A percentile compares a stretch with the other conserved stretches of the same genome.
These are phyloP conservation scores for Neurospora sublineolata DNA, from an alignment of 495 filamentous ascomycete genomes.

Conservation along the genomic window DNA sequence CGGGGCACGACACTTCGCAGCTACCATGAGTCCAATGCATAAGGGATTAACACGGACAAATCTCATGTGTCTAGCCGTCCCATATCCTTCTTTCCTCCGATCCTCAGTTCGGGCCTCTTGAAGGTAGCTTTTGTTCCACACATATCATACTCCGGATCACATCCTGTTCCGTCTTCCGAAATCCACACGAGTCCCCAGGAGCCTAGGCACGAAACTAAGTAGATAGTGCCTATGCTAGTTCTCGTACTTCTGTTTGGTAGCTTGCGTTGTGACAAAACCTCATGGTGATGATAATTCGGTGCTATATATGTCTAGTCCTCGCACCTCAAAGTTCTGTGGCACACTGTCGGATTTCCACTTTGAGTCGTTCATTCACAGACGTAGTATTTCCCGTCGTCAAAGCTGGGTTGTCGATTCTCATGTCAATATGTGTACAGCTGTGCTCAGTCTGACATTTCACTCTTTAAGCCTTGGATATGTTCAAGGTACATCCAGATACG, in stretches of 20 bases:
- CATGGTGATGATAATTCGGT: background rate
- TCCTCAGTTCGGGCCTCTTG: background rate
- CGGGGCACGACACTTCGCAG: background rate
- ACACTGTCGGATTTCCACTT: constrained; percentile 5
- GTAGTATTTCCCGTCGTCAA: constrained; percentile 13
- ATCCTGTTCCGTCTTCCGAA: background rate
- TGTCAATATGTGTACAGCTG: background rate
- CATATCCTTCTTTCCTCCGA: background rate
- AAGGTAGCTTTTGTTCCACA: background rate
- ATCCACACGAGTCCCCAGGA: background rate
- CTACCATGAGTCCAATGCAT: background rate
- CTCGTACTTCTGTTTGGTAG: background rate
- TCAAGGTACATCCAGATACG: background rate
- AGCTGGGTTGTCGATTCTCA: background rate
- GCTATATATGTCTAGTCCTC: background rate
- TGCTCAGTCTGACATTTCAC: background rate
- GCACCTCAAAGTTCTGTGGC: background rate
- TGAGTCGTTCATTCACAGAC: constrained; percentile 41
- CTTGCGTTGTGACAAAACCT: background rate
- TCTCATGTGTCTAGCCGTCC: background rate
- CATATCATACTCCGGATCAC: background rate
- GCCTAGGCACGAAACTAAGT: background rate
- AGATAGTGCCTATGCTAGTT: background rate
- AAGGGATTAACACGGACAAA: background rate
- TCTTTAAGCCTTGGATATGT: background rate